Evolutionary conservation across 805 yeast species (phyloP), one percentile per base, ranked within the genome.

Genomic region (Starmerella stellata): DNA sequence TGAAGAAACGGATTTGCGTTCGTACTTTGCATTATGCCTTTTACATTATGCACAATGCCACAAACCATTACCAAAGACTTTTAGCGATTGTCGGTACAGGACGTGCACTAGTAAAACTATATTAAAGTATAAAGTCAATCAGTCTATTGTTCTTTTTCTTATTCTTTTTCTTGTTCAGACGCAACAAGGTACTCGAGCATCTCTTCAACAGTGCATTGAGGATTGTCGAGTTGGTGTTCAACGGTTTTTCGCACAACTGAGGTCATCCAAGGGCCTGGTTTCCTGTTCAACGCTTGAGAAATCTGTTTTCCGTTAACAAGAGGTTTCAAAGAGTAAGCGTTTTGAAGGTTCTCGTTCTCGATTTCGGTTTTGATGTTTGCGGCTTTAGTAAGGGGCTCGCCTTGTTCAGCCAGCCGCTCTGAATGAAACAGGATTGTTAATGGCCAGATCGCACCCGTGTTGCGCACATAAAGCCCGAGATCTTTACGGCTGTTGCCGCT

Each of bases 221-320:
- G 93, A 49, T 82, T 57, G 45, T 76, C 83, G 39, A 85, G 60
- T 58, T 85, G 95, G 83, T 85, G 79, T 16, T 64, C 56, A 24
- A 81, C 55, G 4, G 79, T 64, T 34, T 65, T 56, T 5, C 71
- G 70, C 42, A 72, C 66, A 7, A 74, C 57, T 7, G 57, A 57
- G 7, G 70, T 64, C 68, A 87, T 64, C 95, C 95, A 83, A 4
- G 85, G 83, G 5, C 35, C 35, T 0, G 87, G 80, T 51, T 76
- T 78, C 39, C 63, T 61, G 7, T 35, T 41, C 18, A 78, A 56
- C 17, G 62, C 56, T 32, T 61, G 57, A 37, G 68, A 60, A 34
- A 87, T 56, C 34, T 70, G 68, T 48, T 78, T 81, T 14, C 98
- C 66, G 35, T 80, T 82, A 11, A 85, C 56, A 5, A 80, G 46